phyloP scores from a whole-genome alignment of 2,329 filamentous ascomycete genomes.

The Ophioceras dolichostomum region DNA sequence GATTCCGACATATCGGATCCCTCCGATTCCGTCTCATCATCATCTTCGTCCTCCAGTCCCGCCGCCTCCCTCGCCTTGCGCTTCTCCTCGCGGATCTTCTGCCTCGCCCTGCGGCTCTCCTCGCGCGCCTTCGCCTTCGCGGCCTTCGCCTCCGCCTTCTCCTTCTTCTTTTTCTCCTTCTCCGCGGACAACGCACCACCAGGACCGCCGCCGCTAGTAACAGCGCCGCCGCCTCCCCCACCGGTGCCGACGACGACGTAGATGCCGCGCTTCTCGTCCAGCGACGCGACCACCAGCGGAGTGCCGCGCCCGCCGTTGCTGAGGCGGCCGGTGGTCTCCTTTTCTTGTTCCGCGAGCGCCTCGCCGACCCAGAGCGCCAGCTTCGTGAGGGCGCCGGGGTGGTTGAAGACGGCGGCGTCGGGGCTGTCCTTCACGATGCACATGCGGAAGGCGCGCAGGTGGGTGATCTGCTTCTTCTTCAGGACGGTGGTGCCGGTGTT shows the following conservation, averaged over 20 bases:
- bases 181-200: too few relatives aligned
- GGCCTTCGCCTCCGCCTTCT: constrained; percentile 49
- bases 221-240: constrained; percentile 67
- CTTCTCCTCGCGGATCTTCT: constrained; percentile 48
- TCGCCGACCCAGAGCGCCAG: constrained; percentile 90
- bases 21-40: constrained; percentile 36
- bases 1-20: constrained; percentile 25
- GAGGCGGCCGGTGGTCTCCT: constrained; percentile 57
- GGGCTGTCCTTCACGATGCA: constrained; percentile 92
- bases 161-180: constrained; percentile 23
- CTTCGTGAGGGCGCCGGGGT: constrained; percentile 86
- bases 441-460: constrained; percentile 86
- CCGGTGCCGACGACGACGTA: constrained; percentile 92
- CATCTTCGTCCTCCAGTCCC: constrained; percentile 24
- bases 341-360: constrained; percentile 80
- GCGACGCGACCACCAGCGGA: constrained; percentile 78
- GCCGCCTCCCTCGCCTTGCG: constrained; percentile 42
- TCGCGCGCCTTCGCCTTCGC: constrained; percentile 51
- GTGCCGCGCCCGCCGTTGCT: constrained; percentile 60
- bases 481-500: constrained; percentile 84
- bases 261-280: constrained; percentile 76
- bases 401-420: constrained; percentile 81
- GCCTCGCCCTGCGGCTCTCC: constrained; percentile 41
- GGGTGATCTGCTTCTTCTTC: constrained; percentile 86
- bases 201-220: constrained; percentile 26